Conservation (phyloP, 2,329 filamentous ascomycete genomes). For the Fusarium albidum region DNA sequence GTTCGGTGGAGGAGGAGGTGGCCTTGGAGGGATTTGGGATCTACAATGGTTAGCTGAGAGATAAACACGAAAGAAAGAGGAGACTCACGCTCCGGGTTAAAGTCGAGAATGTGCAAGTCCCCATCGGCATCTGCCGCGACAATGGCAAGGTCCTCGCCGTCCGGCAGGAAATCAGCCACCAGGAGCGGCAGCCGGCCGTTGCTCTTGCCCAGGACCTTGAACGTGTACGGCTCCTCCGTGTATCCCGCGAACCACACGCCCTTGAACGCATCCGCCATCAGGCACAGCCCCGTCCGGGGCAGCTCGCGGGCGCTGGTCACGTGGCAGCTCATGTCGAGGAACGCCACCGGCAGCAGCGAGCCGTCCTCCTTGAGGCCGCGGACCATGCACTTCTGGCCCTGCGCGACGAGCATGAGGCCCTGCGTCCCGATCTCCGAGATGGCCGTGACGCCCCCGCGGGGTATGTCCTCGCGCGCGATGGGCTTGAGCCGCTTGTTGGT, state of each 20-base stretch:
- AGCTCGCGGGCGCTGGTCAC: slow-evolving; percentile 87
- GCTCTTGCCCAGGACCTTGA: slow-evolving; percentile 92
- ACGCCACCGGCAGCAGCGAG: slow-evolving; percentile 89
- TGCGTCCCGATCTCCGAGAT: slow-evolving; percentile 86
- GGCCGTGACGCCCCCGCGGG: slow-evolving; percentile 89
- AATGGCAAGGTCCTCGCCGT: slow-evolving; percentile 83
- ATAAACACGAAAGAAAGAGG: not conserved
- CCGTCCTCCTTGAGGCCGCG: slow-evolving; percentile 95
- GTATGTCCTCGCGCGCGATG: slow-evolving; percentile 87
- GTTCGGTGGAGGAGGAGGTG: slow-evolving; percentile 86
- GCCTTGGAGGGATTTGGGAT: slow-evolving; percentile 91
- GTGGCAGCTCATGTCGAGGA: slow-evolving; percentile 97
- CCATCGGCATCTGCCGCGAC: slow-evolving; percentile 85
- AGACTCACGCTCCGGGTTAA: slow-evolving; percentile 87
- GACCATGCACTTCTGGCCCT: slow-evolving; percentile 98
- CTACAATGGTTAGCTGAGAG: slow-evolving; percentile 55
- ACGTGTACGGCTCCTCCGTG: slow-evolving; percentile 94
- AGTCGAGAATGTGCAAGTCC: slow-evolving; percentile 89
- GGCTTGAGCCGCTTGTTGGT: slow-evolving; percentile 87
- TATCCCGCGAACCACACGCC: slow-evolving; percentile 97
- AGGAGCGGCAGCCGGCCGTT: slow-evolving; percentile 80
- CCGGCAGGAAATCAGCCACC: slow-evolving; percentile 86
- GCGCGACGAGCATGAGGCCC: slow-evolving; percentile 87
- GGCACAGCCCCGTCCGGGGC: slow-evolving; percentile 81
- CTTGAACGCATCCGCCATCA: slow-evolving; percentile 90